A percentile compares a stretch with the other conserved stretches of the same genome.
Conservation (phyloP, 1,284 basidiomycete species). For the Leccinum fallax region DNA sequence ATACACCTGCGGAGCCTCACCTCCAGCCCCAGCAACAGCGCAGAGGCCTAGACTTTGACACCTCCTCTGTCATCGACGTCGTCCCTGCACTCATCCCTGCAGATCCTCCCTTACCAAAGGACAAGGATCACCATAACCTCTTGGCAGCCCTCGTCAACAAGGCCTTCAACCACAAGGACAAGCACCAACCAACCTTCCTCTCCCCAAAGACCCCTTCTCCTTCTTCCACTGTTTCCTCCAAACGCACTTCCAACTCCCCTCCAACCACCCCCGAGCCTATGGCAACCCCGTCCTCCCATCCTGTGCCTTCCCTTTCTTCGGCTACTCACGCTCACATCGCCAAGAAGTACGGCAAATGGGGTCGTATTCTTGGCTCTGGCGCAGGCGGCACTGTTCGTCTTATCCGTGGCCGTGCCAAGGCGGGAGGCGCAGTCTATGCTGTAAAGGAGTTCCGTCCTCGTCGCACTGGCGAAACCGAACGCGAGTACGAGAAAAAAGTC, state of each 20-base stretch:
- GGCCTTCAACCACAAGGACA: conserved; percentile 25
- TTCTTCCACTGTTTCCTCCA: conserved; percentile 28
- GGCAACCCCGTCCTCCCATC: conserved; percentile 31
- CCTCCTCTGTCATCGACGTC: conserved; percentile 35
- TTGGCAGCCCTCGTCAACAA: conserved; percentile 25
- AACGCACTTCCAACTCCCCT: conserved; percentile 31
- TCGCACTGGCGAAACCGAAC: conserved; percentile 84
- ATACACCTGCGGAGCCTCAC: conserved; percentile 41
- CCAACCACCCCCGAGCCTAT: conserved; percentile 35
- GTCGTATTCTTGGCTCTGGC: conserved; percentile 91
- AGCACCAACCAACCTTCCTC: conserved; percentile 18
- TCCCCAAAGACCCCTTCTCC: conserved; percentile 39
- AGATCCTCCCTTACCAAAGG: conserved; percentile 21
- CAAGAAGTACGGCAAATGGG: conserved; percentile 99
- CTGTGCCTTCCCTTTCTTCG: conserved; percentile 64
- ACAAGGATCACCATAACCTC: conserved; percentile 21
- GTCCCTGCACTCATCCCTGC: conserved; percentile 29
- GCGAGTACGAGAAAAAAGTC: conserved; percentile 99
- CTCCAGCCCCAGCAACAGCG: conserved; percentile 38
- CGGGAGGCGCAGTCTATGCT: conserved; percentile 84
- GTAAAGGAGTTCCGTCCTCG: conserved; percentile 98
- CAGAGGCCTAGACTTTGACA: conserved; percentile 42
- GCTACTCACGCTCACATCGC: conserved; percentile 90
- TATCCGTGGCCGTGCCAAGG: conserved; percentile 85
- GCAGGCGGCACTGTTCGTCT: conserved; percentile 97